Conservation (phyloP, 345 rosid genomes). For the Salix udensis region DNA sequence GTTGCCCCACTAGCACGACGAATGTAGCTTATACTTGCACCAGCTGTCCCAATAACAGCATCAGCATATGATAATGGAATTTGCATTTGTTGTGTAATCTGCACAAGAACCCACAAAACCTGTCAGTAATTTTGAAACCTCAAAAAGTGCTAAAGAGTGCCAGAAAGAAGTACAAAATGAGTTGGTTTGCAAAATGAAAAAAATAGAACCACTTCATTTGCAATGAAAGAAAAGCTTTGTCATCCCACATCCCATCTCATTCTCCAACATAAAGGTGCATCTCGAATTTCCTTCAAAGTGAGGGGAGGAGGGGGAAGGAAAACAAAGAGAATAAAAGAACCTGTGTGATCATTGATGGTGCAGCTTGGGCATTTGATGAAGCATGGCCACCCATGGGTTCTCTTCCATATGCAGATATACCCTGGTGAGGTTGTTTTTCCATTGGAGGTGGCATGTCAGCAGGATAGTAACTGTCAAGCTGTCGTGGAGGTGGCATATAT, state of each 20-base stretch:
- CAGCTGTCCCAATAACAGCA: slow-evolving; percentile 96
- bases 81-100: slow-evolving; percentile 93
- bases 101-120: slow-evolving; percentile 17
- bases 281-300: not conserved
- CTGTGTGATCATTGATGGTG: slow-evolving; percentile 95
- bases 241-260: not conserved
- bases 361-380: slow-evolving; percentile 53
- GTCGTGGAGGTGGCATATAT: slow-evolving; percentile 81
- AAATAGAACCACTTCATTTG: not conserved
- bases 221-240: not conserved
- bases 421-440: slow-evolving; percentile 96
- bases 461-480: slow-evolving; percentile 74
- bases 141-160: not conserved
- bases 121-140: not conserved
- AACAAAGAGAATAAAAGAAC: slow-evolving; percentile 28
- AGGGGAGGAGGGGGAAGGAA: not conserved
- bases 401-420: slow-evolving; percentile 94
- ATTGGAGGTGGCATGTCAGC: slow-evolving; percentile 76
- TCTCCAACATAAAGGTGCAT: not conserved
- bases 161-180: not conserved
- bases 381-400: slow-evolving; percentile 74
- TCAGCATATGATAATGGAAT: slow-evolving; percentile 87
- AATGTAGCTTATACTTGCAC: slow-evolving; percentile 92
- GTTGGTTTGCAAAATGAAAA: not conserved
- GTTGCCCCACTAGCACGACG: slow-evolving; percentile 97